Evolutionary conservation across 306 rosid species (phyloP).

Genomic region (Quercus engelmannii): DNA sequence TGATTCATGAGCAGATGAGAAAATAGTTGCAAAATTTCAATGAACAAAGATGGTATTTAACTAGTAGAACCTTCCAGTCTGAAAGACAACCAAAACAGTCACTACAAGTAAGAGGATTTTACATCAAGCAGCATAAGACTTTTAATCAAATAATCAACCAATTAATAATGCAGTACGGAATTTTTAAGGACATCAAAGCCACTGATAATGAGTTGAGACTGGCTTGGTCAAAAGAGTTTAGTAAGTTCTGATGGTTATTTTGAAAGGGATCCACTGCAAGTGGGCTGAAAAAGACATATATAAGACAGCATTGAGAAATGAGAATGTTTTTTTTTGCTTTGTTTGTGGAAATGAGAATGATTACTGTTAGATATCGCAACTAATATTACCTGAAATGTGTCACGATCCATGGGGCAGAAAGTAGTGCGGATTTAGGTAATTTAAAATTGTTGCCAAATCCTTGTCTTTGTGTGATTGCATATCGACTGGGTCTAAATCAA

Average conservation of each 20-base stretch:
- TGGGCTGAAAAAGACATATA: neutral
- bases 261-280: neutral
- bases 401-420: no score
- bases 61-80: neutral
- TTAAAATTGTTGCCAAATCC: no score
- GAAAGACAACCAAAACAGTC: neutral
- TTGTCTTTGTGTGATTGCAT: no score
- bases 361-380: no score
- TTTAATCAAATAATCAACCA: neutral
- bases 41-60: neutral
- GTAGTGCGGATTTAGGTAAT: no score
- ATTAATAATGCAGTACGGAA: no score
- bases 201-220: conserved; percentile 11
- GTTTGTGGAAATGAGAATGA: neutral
- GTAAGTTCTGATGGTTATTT: neutral
- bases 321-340: no score
- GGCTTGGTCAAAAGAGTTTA: conserved; percentile 8
- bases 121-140: neutral
- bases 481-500: no score
- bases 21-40: neutral
- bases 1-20: neutral
- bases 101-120: neutral
- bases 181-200: neutral
- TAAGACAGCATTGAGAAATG: neutral
- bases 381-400: no score